These are phyloP conservation scores for Pisolithus albus DNA, from an alignment of 768 basidiomycete genomes.

Conservation along the genomic window DNA sequence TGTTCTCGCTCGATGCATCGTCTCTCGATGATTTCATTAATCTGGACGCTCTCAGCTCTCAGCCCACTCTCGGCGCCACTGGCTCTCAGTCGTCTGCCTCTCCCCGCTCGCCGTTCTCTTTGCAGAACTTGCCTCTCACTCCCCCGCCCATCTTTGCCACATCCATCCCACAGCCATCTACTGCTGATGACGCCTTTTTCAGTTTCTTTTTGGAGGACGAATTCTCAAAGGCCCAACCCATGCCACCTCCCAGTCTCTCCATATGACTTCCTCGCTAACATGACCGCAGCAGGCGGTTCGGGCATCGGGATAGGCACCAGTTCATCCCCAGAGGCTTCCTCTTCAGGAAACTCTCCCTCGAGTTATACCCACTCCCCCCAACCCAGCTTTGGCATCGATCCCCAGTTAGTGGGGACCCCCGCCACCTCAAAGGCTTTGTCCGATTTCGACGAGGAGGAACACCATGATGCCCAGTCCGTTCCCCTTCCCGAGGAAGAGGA, in stretches of 20 bases:
- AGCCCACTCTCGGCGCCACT: slow-evolving; percentile 15
- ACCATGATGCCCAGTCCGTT: not conserved
- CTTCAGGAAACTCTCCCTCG: slow-evolving; percentile 11
- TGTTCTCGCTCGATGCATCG: slow-evolving; percentile 17
- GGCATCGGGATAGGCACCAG: slow-evolving; percentile 23
- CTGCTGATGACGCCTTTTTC: slow-evolving; percentile 31
- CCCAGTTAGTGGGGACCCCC: slow-evolving; percentile 68
- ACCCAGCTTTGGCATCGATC: slow-evolving; percentile 54
- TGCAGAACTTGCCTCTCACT: slow-evolving; percentile 33
- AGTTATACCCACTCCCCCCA: slow-evolving; percentile 18
- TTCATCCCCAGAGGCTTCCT: slow-evolving; percentile 15
- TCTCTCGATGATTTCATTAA: slow-evolving; percentile 60
- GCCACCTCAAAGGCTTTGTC: slow-evolving; percentile 38
- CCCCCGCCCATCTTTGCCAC: slow-evolving; percentile 40
- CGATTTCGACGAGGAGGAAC: slow-evolving; percentile 33
- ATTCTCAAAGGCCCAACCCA: slow-evolving; percentile 25
- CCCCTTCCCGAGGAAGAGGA: slow-evolving; percentile 22
- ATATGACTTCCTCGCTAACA: slow-evolving; percentile 34
- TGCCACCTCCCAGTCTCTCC: slow-evolving; percentile 20
- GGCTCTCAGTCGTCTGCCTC: slow-evolving; percentile 39
- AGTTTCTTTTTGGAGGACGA: slow-evolving; percentile 43
- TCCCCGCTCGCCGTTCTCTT: slow-evolving; percentile 34
- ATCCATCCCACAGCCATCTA: slow-evolving; percentile 19
- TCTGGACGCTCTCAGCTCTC: slow-evolving; percentile 44
- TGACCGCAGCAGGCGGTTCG: slow-evolving; percentile 23